Percentiles rank a stretch among this genome's conserved stretches.
Evolutionary conservation across 2,329 filamentous ascomycete species (phyloP).

Genomic region (Cercospora nicotianae): DNA sequence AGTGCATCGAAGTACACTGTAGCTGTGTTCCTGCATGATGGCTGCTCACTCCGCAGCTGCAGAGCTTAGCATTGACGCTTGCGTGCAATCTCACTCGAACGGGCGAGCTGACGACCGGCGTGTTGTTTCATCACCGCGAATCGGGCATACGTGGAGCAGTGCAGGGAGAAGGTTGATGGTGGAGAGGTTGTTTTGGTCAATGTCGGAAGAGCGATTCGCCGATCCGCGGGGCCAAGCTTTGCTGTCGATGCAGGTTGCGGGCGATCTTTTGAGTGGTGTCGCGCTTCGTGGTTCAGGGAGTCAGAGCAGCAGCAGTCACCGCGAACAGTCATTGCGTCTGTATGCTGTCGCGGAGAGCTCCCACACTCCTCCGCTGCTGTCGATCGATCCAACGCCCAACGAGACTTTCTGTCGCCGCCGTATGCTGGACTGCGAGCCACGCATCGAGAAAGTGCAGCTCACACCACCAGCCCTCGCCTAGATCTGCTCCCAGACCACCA

Average conservation of each 20-base stretch:
- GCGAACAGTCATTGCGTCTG: conserved; percentile 1
- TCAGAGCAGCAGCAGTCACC: neutral
- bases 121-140: neutral
- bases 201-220: neutral
- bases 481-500: neutral
- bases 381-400: neutral
- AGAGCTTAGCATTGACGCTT: neutral
- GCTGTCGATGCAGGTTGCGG: neutral
- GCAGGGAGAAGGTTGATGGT: neutral
- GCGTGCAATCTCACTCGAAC: neutral
- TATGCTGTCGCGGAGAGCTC: conserved; percentile 15
- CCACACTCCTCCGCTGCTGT: conserved; percentile 10
- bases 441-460: conserved; percentile 16
- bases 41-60: neutral
- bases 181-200: neutral
- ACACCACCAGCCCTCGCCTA: neutral
- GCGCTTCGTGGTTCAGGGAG: neutral
- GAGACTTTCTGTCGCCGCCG: conserved; percentile 2
- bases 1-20: neutral
- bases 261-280: conserved; percentile 1
- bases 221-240: neutral
- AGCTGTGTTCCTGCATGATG: neutral
- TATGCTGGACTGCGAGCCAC: conserved; percentile 14
- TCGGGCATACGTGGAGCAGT: neutral
- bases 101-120: neutral